phyloP scores from a whole-genome alignment of 2,329 filamentous ascomycete species.

The Hymenoscyphus occultus region DNA sequence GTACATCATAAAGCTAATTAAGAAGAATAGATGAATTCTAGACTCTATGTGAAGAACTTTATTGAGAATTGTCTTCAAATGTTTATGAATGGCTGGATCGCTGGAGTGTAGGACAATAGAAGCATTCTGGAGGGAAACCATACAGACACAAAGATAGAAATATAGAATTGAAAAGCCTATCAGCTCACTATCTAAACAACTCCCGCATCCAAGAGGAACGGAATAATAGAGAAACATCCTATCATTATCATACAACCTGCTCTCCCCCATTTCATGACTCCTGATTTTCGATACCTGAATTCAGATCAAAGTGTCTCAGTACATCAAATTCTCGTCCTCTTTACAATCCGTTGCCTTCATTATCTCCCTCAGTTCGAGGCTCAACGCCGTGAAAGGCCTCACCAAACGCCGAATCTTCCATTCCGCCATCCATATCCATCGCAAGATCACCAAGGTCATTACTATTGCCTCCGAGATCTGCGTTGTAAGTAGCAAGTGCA shows the following conservation, averaged over 20 bases:
- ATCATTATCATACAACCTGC: constrained; percentile 2
- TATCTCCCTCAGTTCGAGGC: constrained; percentile 22
- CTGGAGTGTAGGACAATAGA: too few species aligned
- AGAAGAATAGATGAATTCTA: too few species aligned
- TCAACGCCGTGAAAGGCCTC: constrained; percentile 72
- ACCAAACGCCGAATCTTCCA: constrained; percentile 79
- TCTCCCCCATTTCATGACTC: neutral
- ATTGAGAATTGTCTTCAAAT: too few species aligned
- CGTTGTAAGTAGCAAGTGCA: constrained; percentile 64
- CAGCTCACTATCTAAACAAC: neutral
- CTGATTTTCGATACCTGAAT: neutral
- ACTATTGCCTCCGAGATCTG: constrained; percentile 47
- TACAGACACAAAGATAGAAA: neutral
- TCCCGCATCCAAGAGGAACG: neutral
- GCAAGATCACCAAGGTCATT: constrained; percentile 49
- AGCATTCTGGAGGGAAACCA: too few species aligned
- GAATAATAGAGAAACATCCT: neutral
- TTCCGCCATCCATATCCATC: constrained; percentile 60
- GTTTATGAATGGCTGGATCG: too few species aligned
- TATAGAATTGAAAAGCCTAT: neutral
- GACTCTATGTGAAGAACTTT: too few species aligned
- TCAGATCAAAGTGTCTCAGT: neutral
- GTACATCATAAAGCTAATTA: too few species aligned
- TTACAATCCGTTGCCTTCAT: constrained; percentile 14
- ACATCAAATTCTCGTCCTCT: neutral